Base-by-base conservation (phyloP, 163 green algal genomes). In the Chlamydomonas reinhardtii region DNA sequence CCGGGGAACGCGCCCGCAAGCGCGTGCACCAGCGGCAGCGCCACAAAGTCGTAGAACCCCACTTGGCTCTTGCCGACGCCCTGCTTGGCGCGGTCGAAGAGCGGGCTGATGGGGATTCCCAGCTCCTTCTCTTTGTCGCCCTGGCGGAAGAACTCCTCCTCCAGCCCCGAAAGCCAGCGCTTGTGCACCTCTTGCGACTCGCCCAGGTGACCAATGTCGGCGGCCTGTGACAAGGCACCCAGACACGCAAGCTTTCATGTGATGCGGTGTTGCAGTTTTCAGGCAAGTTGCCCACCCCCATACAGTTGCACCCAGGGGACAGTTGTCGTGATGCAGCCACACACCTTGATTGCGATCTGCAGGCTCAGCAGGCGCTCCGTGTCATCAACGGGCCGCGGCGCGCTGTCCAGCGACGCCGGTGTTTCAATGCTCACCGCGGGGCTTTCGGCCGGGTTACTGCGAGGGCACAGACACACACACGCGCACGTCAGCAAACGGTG, bases 11-110 rank as follows among this genome's bases (percentile, higher is more conserved):
- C 70, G 4, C 16, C 24, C 15, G 35, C 22, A 0, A 76, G 37
- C 22, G 70, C 70, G 24, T 76, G 39, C 56, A 84, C 59, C 35
- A 84, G 62, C 25, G 76, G 76, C 16, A 84, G 48, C 20, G 37
- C 61, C 56, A 84, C 76, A 27, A 84, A 75, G 27, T 84, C 76
- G 66, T 74, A 84, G 37, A 84, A 84, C 24, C 76, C 76, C 2
- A 84, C 76, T 84, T 89, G 83, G 74, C 74, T 84, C 83, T 89
- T 89, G 83, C 73, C 79, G 66, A 89, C 65, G 25, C 83, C 83
- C 83, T 84, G 74, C 66, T 84, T 89, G 27, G 65, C 27, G 39
- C 83, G 83, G 74, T 89, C 83, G 71, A 76, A 84, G 22, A 89
- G 83, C 16, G 83, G 74, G 48, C 73, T 84, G 34, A 84, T 39